phyloP scores from a whole-genome alignment of 495 filamentous ascomycete species.

The Xylaria cubensis region DNA sequence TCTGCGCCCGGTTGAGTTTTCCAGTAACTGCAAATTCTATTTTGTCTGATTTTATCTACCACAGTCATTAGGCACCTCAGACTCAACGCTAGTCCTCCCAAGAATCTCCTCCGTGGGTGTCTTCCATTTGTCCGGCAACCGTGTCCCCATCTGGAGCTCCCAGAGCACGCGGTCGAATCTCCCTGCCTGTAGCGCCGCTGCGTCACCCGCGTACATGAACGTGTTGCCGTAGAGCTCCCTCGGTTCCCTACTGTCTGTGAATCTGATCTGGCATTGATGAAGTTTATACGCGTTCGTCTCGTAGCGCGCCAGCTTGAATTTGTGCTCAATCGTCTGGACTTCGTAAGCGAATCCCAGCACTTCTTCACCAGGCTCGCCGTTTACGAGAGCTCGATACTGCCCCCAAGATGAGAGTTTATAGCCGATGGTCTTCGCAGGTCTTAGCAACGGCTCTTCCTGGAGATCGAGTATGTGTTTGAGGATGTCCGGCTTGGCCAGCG shows the following conservation, averaged over 20 bases:
- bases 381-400: constrained; percentile 49
- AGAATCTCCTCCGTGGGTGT: constrained; percentile 10
- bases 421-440: constrained; percentile 34
- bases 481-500: constrained; percentile 33
- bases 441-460: constrained; percentile 27
- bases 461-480: constrained; percentile 36
- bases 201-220: constrained; percentile 24
- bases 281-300: constrained; percentile 52
- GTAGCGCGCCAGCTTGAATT: constrained; percentile 44
- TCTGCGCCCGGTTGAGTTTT: neutral
- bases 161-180: constrained; percentile 20
- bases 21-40: neutral
- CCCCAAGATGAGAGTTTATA: constrained; percentile 46
- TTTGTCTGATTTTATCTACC: neutral
- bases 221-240: constrained; percentile 2
- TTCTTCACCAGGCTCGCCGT: constrained; percentile 34
- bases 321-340: constrained; percentile 44
- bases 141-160: constrained; percentile 21
- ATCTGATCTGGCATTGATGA: constrained; percentile 44
- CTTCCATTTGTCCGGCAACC: constrained; percentile 21
- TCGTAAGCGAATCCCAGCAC: constrained; percentile 48
- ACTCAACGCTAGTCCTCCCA: neutral
- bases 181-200: constrained; percentile 11
- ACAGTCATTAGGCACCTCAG: neutral
- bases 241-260: constrained; percentile 17